Evolutionary conservation across 352 stramenopile species (phyloP).

Genomic region (Phytophthora fragariaefolia): DNA sequence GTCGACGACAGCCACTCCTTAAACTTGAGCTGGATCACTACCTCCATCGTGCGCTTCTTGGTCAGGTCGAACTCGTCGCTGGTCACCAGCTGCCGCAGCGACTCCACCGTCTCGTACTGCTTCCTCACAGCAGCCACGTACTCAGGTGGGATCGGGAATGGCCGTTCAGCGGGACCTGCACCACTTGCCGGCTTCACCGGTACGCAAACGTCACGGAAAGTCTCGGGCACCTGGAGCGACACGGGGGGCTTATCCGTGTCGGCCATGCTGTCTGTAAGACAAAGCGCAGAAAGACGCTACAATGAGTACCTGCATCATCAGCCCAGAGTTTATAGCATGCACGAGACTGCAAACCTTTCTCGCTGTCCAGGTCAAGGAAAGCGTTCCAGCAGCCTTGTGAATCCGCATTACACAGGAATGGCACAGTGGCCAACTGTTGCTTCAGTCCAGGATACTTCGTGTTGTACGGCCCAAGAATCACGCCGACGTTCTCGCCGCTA

Average conservation of each 20-base stretch:
- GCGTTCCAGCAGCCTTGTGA: slow-evolving; percentile 64
- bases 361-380: slow-evolving; percentile 75
- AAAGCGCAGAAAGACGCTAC: background rate
- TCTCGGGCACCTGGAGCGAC: slow-evolving; percentile 58
- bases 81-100: slow-evolving; percentile 68
- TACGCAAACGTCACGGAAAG: slow-evolving; percentile 75
- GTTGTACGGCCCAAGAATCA: slow-evolving; percentile 96
- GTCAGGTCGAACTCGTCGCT: slow-evolving; percentile 85
- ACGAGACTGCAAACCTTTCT: slow-evolving; percentile 48
- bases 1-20: slow-evolving; percentile 91
- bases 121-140: slow-evolving; percentile 68
- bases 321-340: background rate
- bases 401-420: slow-evolving; percentile 58
- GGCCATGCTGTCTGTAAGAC: slow-evolving; percentile 38
- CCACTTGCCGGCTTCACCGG: slow-evolving; percentile 62
- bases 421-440: slow-evolving; percentile 64
- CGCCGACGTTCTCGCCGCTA: slow-evolving; percentile 95
- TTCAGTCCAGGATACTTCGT: slow-evolving; percentile 93
- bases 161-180: slow-evolving; percentile 52
- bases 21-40: slow-evolving; percentile 83
- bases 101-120: slow-evolving; percentile 83
- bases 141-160: slow-evolving; percentile 80
- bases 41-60: slow-evolving; percentile 83
- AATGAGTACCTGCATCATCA: slow-evolving; percentile 1
- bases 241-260: slow-evolving; percentile 65